These are phyloP conservation scores for Pestalotiopsis sp. DNA, from an alignment of 2,329 filamentous ascomycete species.

Conservation along the genomic window DNA sequence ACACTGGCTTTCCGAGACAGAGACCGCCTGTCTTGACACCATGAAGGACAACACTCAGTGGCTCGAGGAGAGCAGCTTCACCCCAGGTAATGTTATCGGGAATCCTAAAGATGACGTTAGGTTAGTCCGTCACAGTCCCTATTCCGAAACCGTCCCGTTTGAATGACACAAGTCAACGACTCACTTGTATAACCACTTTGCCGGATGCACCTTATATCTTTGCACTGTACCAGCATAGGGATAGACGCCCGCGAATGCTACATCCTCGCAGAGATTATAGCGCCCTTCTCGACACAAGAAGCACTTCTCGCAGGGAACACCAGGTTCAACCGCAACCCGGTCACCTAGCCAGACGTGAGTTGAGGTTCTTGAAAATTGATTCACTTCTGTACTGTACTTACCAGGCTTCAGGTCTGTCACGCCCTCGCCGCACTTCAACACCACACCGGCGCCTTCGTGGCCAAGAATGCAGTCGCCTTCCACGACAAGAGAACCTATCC, in stretches of 20 bases:
- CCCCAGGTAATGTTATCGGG: constrained; percentile 56
- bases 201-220: constrained; percentile 61
- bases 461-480: constrained; percentile 65
- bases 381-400: too few species aligned
- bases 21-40: constrained; percentile 56
- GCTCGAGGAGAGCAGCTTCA: constrained; percentile 64
- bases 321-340: constrained; percentile 66
- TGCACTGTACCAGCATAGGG: constrained; percentile 62
- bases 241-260: constrained; percentile 62
- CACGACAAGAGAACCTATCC: constrained; percentile 63
- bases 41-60: constrained; percentile 62
- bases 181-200: constrained; percentile 57
- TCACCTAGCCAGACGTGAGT: constrained; percentile 44
- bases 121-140: neutral
- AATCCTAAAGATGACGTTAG: constrained; percentile 33
- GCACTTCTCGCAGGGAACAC: constrained; percentile 62
- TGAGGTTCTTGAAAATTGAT: neutral
- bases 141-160: neutral
- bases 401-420: constrained; percentile 51
- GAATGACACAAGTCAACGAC: neutral
- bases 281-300: constrained; percentile 59
- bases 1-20: constrained; percentile 51
- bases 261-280: constrained; percentile 64
- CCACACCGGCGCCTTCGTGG: constrained; percentile 63
- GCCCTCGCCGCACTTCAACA: constrained; percentile 55